Base-by-base conservation (phyloP, 768 basidiomycete genomes). In the Megacollybia marginata region DNA sequence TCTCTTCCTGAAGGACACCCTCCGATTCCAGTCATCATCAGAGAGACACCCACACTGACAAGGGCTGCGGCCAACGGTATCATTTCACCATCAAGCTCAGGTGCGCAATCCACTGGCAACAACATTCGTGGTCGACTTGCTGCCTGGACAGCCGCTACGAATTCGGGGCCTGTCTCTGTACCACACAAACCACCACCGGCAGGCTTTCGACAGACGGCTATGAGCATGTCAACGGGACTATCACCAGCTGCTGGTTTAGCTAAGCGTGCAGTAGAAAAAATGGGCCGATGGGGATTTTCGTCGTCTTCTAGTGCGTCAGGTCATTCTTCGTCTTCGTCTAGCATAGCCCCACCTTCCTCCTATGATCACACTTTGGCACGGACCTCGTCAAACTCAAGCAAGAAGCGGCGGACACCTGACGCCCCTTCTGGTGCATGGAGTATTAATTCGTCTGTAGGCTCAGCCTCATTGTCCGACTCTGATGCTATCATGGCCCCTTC, bases 241-340 rank as follows among this genome's bases (percentile, higher is more conserved):
- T 80, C 81, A 2, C 84, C 85, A 23, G 83, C 82, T 18, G 84
- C 85, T 15, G 86, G 85, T 9, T 72, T 87, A 9, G 88, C 86
- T 9, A 83, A 82, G 59, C 76, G 83, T 50, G 86, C 88, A 3
- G 85, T 86, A 3, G 87, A 88, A 67, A 84, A 80, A 63, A 79
- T 89, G 71, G 82, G 82, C 35, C 75, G 79, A 36, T 82, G 77
- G 18, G 82, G 75, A 47, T 72, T 67, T 49, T 60, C 66, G 38
- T 67, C 65, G 40, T 72, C 70, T 28, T 66, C 71, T 18, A 68
- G 67, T 52, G 65, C 64, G 42, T 72, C 72, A 18, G 72, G 70
- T 13, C 74, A 76, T 43, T 72, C 76, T 9, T 73, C 74, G 9
- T 73, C 75, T 34, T 69, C 77, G 4, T 72, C 73, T 5, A 66